These are phyloP conservation scores for Talaromyces trachyspermus DNA, from an alignment of 495 filamentous ascomycete genomes.

Conservation along the genomic window DNA sequence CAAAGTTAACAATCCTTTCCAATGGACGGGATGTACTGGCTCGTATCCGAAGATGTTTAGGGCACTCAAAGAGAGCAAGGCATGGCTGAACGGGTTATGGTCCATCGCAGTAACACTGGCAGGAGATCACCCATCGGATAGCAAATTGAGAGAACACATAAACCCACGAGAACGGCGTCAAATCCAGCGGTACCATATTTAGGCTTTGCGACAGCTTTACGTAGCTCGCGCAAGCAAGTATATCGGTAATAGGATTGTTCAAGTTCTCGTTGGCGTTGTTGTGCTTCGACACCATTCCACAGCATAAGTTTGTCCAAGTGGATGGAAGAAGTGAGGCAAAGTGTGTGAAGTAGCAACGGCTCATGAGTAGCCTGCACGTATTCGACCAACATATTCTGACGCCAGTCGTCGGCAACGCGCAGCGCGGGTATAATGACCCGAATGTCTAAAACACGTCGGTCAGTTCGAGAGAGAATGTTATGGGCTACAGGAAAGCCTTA, in stretches of 20 bases:
- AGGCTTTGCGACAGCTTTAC: background rate
- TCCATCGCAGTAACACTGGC: background rate
- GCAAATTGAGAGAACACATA: slow-evolving; percentile 3
- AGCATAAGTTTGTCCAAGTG: slow-evolving; percentile 2
- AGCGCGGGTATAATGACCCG: background rate
- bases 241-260: slow-evolving; percentile 5
- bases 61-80: background rate
- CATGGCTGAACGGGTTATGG: slow-evolving; percentile 5
- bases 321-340: slow-evolving; percentile 1
- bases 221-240: slow-evolving; percentile 1
- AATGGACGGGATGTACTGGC: slow-evolving; percentile 3
- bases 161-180: background rate
- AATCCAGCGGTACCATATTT: background rate
- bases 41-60: slow-evolving; percentile 6
- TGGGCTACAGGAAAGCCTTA: background rate
- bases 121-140: slow-evolving; percentile 1
- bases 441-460: background rate
- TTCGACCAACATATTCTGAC: background rate
- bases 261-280: background rate
- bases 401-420: background rate
- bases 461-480: background rate
- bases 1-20: slow-evolving; percentile 2
- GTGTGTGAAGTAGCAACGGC: slow-evolving; percentile 1
- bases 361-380: background rate
- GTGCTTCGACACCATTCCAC: slow-evolving; percentile 3